phyloP scores from a whole-genome alignment of 768 basidiomycete genomes.

The Tylopilus plumbeoviolaceoides region DNA sequence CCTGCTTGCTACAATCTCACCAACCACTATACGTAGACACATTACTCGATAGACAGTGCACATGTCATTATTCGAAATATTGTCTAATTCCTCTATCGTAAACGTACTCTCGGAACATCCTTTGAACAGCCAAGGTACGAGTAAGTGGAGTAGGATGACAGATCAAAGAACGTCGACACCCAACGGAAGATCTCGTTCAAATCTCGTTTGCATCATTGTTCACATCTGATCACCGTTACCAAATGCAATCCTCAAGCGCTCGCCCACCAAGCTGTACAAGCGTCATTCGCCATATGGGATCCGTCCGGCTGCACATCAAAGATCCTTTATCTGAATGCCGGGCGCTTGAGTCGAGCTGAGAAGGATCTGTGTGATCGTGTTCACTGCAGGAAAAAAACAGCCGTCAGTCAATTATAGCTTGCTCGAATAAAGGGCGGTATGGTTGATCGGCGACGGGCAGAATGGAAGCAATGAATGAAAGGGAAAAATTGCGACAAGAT shows the following conservation, averaged over 20 bases:
- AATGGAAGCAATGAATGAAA: slow-evolving; percentile 4
- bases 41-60: slow-evolving; percentile 1
- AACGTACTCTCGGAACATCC: not conserved
- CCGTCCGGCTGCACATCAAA: slow-evolving; percentile 33
- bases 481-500: slow-evolving; percentile 1
- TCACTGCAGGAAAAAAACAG: slow-evolving; percentile 43
- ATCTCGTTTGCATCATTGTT: not conserved
- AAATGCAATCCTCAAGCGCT: slow-evolving; percentile 12
- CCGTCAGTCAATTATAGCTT: slow-evolving; percentile 16
- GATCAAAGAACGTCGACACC: slow-evolving; percentile 1
- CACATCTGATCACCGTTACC: slow-evolving; percentile 22
- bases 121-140: not conserved
- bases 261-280: slow-evolving; percentile 23
- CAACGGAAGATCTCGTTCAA: not conserved
- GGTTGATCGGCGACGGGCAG: slow-evolving; percentile 5
- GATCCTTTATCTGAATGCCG: slow-evolving; percentile 83
- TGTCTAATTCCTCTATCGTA: not conserved
- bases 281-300: slow-evolving; percentile 3
- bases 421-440: no score
- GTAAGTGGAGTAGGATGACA: not conserved
- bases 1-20: not conserved
- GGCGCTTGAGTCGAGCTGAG: slow-evolving; percentile 86
- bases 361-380: slow-evolving; percentile 73
- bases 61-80: slow-evolving; percentile 2
- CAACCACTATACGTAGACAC: not conserved